Conservation (phyloP, 305 asterid species). For the Fraxinus velutina region DNA sequence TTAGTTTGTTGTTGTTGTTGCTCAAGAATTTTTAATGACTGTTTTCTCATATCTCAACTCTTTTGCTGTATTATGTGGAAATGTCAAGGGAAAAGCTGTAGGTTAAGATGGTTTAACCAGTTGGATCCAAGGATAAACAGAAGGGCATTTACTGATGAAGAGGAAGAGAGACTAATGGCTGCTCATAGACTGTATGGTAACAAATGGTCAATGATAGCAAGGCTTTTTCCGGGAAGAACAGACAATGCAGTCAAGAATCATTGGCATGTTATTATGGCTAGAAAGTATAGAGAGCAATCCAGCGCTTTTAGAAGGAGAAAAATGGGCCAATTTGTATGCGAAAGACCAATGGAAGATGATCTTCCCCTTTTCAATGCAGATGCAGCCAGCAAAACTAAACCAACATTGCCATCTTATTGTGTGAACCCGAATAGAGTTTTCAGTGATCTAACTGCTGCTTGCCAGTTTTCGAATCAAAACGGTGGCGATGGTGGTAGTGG, state of each 20-base stretch:
- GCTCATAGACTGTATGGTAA: constrained; percentile 86
- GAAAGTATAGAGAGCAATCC: constrained; percentile 81
- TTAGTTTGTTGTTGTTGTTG: not conserved
- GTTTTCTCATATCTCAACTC: not conserved
- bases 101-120: constrained; percentile 92
- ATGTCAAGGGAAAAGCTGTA: constrained; percentile 72
- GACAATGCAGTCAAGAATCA: constrained; percentile 93
- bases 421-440: not conserved
- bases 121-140: constrained; percentile 88
- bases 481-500: constrained; percentile 23
- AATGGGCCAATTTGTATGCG: constrained; percentile 59
- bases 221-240: constrained; percentile 90
- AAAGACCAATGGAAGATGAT: constrained; percentile 27
- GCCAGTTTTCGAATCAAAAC: not conserved
- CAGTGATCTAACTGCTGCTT: not conserved
- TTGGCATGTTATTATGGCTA: constrained; percentile 97
- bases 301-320: constrained; percentile 61
- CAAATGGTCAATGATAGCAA: constrained; percentile 93
- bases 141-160: constrained; percentile 78
- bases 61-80: not conserved
- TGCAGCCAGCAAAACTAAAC: constrained; percentile 13
- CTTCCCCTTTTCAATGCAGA: not conserved
- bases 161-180: constrained; percentile 78
- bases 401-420: not conserved
- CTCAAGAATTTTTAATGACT: not conserved